Evolutionary conservation across 805 yeast species (phyloP).

Genomic region (Zygosaccharomyces bisporus): DNA sequence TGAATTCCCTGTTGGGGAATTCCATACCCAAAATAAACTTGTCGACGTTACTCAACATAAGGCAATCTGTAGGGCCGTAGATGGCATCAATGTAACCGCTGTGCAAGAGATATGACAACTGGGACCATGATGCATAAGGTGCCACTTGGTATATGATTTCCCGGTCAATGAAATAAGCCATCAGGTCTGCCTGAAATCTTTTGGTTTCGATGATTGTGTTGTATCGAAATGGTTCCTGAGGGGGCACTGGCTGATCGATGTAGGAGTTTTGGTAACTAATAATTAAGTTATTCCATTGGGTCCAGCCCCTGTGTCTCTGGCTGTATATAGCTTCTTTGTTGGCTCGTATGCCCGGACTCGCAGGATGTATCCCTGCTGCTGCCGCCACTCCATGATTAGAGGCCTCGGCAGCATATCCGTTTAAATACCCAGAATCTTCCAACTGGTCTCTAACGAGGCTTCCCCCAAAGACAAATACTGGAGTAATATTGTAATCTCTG

Average conservation of each 20-base stretch:
- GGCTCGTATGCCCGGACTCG: conserved; percentile 17
- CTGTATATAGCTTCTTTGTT: conserved; percentile 37
- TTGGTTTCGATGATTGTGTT: conserved; percentile 47
- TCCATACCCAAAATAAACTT: conserved; percentile 72
- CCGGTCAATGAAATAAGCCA: conserved; percentile 51
- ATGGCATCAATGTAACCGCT: conserved; percentile 62
- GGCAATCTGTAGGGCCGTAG: conserved; percentile 78
- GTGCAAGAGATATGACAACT: conserved; percentile 66
- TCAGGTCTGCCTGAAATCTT: conserved; percentile 52
- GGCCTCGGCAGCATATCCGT: conserved; percentile 26
- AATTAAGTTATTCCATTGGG: conserved; percentile 36
- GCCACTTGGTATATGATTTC: conserved; percentile 68
- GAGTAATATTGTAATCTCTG: conserved; percentile 60
- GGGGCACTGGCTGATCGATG: conserved; percentile 35
- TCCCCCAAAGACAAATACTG: conserved; percentile 77
- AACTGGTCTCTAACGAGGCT: conserved; percentile 40
- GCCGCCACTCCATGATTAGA: conserved; percentile 12
- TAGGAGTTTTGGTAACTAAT: conserved; percentile 34
- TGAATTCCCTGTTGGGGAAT: conserved; percentile 57
- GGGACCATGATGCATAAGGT: conserved; percentile 79
- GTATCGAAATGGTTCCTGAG: conserved; percentile 51
- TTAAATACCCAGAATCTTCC: conserved; percentile 28
- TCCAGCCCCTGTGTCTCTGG: conserved; percentile 50
- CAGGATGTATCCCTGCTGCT: conserved; percentile 13
- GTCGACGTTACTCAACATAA: conserved; percentile 59